phyloP scores from a whole-genome alignment of 495 filamentous ascomycete species.

The Opeltia flavorubescens region DNA sequence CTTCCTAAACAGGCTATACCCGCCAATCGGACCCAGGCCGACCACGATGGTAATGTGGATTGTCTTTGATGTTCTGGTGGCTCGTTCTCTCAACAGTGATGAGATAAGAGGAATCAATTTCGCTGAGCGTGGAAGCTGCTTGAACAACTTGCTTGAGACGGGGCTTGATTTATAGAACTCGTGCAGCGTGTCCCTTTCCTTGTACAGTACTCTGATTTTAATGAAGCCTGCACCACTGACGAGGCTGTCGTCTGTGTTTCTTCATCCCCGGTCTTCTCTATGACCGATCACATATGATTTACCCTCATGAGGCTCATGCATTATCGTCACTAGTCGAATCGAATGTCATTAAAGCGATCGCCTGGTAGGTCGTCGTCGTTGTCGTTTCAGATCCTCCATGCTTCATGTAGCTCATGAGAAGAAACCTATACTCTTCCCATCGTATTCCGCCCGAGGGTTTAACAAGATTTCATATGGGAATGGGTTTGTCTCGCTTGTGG shows the following conservation, averaged over 20 bases:
- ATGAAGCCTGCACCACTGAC: too few species aligned
- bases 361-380: too few species aligned
- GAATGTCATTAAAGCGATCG: too few species aligned
- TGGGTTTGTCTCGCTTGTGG: constrained; percentile 78
- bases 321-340: too few species aligned
- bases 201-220: background rate
- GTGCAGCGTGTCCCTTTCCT: background rate
- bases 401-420: constrained; percentile 32
- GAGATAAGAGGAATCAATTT: background rate
- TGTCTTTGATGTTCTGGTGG: too few species aligned
- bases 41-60: too few species aligned
- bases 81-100: background rate
- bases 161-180: background rate
- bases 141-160: background rate
- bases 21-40: too few species aligned
- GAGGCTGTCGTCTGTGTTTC: too few species aligned
- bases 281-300: background rate
- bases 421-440: constrained; percentile 67
- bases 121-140: background rate
- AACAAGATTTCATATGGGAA: constrained; percentile 90
- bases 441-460: constrained; percentile 63
- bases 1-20: constrained; percentile 6
- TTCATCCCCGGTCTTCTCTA: too few species aligned
- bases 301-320: background rate
- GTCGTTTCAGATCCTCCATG: too few species aligned